Conservation (phyloP, 164 flowering plant species). For the Vitis rupestris region DNA sequence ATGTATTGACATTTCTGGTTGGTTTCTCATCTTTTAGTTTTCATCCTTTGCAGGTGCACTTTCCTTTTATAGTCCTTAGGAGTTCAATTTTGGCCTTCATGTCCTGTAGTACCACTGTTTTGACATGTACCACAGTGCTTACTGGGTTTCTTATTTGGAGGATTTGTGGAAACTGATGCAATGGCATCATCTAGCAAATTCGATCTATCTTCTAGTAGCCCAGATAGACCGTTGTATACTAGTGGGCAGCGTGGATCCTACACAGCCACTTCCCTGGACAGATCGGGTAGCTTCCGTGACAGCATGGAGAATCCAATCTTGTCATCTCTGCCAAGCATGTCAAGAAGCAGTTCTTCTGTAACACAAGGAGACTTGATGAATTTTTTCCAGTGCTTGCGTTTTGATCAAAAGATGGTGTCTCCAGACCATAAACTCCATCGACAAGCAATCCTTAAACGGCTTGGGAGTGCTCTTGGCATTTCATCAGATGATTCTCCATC, state of each 20-base stretch:
- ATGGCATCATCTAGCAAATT: slow-evolving; percentile 77
- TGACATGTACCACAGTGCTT: slow-evolving; percentile 40
- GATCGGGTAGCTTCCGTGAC: slow-evolving; percentile 74
- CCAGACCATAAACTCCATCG: slow-evolving; percentile 56
- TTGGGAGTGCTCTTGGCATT: slow-evolving; percentile 53
- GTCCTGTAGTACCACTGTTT: slow-evolving; percentile 21
- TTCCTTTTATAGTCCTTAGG: slow-evolving; percentile 1
- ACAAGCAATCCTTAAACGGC: slow-evolving; percentile 55
- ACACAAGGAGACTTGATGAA: slow-evolving; percentile 49
- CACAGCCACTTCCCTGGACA: slow-evolving; percentile 52
- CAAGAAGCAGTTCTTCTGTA: slow-evolving; percentile 45
- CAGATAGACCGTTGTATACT: slow-evolving; percentile 62
- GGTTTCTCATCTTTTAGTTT: neutral
- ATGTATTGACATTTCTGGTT: neutral
- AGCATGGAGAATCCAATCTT: slow-evolving; percentile 56
- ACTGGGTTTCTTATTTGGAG: slow-evolving; percentile 24
- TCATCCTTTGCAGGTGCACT: slow-evolving; percentile 24
- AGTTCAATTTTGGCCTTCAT: slow-evolving; percentile 23
- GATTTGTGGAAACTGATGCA: slow-evolving; percentile 36
- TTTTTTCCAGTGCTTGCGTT: slow-evolving; percentile 60
- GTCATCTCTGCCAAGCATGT: slow-evolving; percentile 62
- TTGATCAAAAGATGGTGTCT: slow-evolving; percentile 53
- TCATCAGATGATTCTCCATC: slow-evolving; percentile 53
- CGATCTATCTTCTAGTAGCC: slow-evolving; percentile 64
- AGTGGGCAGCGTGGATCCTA: slow-evolving; percentile 63